Evolutionary conservation across 176 grass and related monocot genomes (phyloP).

Genomic region (Hordeum vulgare): DNA sequence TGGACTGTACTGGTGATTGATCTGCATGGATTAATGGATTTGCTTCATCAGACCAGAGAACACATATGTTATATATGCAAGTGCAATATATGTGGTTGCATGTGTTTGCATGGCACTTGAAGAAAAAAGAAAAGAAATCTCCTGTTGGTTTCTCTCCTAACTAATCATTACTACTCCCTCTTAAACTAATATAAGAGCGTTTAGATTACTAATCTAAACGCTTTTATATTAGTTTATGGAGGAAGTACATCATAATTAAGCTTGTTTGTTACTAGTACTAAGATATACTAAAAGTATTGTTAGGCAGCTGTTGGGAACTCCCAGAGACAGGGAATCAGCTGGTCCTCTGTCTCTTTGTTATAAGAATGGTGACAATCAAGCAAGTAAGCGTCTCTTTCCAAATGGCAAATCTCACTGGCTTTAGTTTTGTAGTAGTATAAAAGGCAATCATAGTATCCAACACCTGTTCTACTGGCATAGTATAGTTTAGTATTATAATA

Average conservation of each 20-base stretch:
- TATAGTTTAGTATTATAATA: no score
- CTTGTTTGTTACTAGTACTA: background rate
- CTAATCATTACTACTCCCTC: background rate
- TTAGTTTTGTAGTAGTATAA: background rate
- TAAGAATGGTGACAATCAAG: background rate
- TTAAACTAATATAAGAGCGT: no score
- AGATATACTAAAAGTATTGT: background rate
- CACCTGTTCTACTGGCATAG: background rate
- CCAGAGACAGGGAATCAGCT: slow-evolving; percentile 19
- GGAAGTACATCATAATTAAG: no score
- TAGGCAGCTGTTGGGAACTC: slow-evolving; percentile 14
- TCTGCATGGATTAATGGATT: background rate
- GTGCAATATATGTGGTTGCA: background rate
- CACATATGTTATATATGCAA: background rate
- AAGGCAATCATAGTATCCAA: background rate
- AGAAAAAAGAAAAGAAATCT: background rate
- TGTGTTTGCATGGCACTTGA: background rate
- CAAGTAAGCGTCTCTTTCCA: background rate
- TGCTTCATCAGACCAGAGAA: background rate
- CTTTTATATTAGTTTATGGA: no score
- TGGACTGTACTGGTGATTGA: background rate
- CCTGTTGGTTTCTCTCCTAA: background rate
- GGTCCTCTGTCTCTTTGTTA: background rate
- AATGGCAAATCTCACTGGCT: slow-evolving; percentile 11
- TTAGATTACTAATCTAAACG: no score